Evolutionary conservation across 257 asterid species (phyloP), one percentile per base, ranked within the genome.

Genomic region (Ilex aquifolium): DNA sequence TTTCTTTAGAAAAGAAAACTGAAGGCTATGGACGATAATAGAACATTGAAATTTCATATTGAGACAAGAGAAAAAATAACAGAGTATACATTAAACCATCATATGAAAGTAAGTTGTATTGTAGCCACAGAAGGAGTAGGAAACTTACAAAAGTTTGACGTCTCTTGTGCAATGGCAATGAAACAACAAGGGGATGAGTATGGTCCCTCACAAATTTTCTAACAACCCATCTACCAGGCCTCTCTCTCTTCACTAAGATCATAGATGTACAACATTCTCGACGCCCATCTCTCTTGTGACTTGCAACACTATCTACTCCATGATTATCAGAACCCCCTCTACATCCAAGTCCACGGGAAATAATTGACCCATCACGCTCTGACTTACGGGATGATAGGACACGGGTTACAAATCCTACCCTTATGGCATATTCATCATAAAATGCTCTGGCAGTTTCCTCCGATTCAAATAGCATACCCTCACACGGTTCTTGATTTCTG

Each of bases 311-410:
- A 49, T 67, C 83, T 10, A 74, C 49, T 65, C 74, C 83, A 54
- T 72, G 87, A 68, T 11, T 65, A 61, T 61, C 72, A 42, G 65
- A 73, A 63, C 44, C 29, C 69, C 76, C 83, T 78, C 87, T 81
- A 69, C 95, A 88, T 62, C 94, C 95, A 56, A 88, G 74, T 60
- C 88, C 94, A 31, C 91, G 87, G 39, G 87, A 88, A 77, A 88
- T 73, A 52, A 81, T 64, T 32, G 84, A 81, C 31, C 91, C 88
- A 74, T 83, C 94, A 32, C 85, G 79, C 67, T 85, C 91, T 61
- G 94, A 85, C 69, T 83, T 85, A 73, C 93, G 84, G 51, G 91
- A 83, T 3, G 91, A 81, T 56, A 83, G 64, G 61, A 79, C 74
- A 57, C 76, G 84, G 61, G 89, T 77, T 60, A 69, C 57, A 63